A percentile compares a stretch with the other conserved stretches of the same genome.
Evolutionary conservation across 2,329 filamentous ascomycete species (phyloP).

Genomic region (Xylaria polymorpha): DNA sequence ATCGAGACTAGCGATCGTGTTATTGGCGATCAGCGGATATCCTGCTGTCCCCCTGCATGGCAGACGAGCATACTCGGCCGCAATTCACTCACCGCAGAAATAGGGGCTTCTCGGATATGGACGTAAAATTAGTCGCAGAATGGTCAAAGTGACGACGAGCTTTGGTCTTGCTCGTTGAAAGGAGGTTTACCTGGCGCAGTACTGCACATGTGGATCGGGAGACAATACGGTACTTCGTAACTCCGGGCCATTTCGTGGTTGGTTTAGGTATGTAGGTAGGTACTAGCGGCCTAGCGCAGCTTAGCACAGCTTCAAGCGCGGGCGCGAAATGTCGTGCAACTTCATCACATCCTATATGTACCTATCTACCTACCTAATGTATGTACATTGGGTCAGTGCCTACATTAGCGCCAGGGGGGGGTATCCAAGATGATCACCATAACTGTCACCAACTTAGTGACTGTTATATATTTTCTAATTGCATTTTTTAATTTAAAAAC

Average conservation of each 20-base stretch:
- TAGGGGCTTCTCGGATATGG: neutral
- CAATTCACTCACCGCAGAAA: neutral
- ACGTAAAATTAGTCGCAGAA: neutral
- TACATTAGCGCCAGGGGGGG: too few species aligned
- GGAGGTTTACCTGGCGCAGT: neutral
- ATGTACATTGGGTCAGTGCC: too few species aligned
- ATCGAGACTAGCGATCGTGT: conserved; percentile 36
- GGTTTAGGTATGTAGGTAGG: conserved; percentile 10
- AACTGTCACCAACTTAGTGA: too few species aligned
- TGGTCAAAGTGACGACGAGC: conserved; percentile 2
- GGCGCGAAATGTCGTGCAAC: conserved; percentile 28
- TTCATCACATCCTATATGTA: too few species aligned
- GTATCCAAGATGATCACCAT: too few species aligned
- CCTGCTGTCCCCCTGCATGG: neutral
- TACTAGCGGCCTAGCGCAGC: conserved; percentile 28
- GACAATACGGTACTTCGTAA: neutral
- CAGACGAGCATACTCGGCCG: neutral
- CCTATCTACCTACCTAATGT: too few species aligned
- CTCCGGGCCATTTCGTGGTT: conserved; percentile 8
- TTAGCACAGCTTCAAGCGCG: conserved; percentile 35
- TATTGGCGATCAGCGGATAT: conserved; percentile 38
- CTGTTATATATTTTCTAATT: too few species aligned
- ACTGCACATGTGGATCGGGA: neutral
- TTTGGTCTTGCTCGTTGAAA: conserved; percentile 5
- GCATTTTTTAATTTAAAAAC: too few species aligned